Base-by-base conservation (phyloP, 1,284 basidiomycete species). In the Phellinidium pouzarii region DNA sequence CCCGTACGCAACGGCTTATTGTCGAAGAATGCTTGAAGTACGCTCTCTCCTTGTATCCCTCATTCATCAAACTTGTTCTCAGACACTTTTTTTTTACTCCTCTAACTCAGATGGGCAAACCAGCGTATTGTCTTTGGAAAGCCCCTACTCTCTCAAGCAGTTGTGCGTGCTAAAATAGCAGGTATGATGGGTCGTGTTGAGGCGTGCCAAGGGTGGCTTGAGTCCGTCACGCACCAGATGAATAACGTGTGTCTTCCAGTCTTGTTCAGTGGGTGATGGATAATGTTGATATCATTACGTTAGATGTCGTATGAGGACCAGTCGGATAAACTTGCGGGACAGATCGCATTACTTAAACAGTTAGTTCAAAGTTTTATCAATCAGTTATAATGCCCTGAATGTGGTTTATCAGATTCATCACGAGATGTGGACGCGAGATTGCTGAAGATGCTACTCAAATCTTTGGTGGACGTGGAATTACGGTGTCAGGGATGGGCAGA, bases 181-280 rank as follows among this genome's bases (percentile, higher is more conserved):
- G 70, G 72, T 53, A 94, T 96, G 89, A 94, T 97, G 53, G 84
- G 88, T 50, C 84, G 92, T 51, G 80, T 91, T 43, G 94, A 97
- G 70, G 81, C 87, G 0, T 82, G 80, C 52, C 94, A 96, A 66
- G 82, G 83, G 50, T 97, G 92, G 92, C 77, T 94, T 29, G 94
- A 97, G 72, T 78, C 72, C 47, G 75, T 95, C 49, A 95, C 94
- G 1, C 81, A 86, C 65, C 92, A 96, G 67, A 96, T 95, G 93
- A 90, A 87, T 68, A 84, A 94, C 65, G 90, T 93, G 63, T 38
- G 74, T 37, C 29, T 54, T 43, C 54, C 27, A 25, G 31, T 29
- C 44, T 36, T 11, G 27, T 29, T 26, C 47, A n/a, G 19, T 44
- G 26, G n/a, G 9, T 19, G 22, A 20, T 43, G 12, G 42, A 44